Evolutionary conservation across 2,329 filamentous ascomycete species (phyloP).

Genomic region (Exophiala dermatitidis): DNA sequence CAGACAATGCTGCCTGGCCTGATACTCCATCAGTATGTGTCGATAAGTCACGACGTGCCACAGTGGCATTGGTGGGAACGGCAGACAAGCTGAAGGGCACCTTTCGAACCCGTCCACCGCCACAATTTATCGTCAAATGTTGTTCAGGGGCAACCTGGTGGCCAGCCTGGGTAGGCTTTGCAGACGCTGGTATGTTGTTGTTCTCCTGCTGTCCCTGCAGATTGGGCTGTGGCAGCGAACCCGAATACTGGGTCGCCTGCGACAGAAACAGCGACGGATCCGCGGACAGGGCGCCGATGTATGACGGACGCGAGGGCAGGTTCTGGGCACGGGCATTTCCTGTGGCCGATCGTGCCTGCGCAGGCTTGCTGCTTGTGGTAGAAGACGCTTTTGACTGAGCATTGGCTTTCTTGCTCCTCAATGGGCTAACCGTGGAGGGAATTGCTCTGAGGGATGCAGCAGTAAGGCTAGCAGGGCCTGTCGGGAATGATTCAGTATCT

Average conservation of each 20-base stretch:
- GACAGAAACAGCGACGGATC: background rate
- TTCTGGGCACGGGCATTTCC: background rate
- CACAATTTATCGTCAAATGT: background rate
- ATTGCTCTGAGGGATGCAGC: background rate
- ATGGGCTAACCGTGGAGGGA: background rate
- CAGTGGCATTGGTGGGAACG: slow-evolving; percentile 1
- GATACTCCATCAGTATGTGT: slow-evolving; percentile 20
- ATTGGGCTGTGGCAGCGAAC: background rate
- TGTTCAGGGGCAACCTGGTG: background rate
- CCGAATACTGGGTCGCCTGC: background rate
- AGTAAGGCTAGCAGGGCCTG: background rate
- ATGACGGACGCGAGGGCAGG: background rate
- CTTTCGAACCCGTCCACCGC: slow-evolving; percentile 1
- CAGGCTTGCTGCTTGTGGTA: background rate
- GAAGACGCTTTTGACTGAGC: background rate
- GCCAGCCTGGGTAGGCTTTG: background rate
- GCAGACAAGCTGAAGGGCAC: slow-evolving; percentile 11
- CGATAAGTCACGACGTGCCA: slow-evolving; percentile 4
- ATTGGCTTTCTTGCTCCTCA: background rate
- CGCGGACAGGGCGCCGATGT: background rate
- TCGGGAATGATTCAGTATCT: background rate
- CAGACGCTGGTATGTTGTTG: background rate
- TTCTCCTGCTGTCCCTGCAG: background rate
- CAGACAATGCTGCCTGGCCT: slow-evolving; percentile 8
- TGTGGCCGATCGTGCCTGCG: background rate